Evolutionary conservation across 2,329 filamentous ascomycete genomes (phyloP), one percentile per base, ranked within the genome.

Genomic region (Trichoderma atrobrunneum): DNA sequence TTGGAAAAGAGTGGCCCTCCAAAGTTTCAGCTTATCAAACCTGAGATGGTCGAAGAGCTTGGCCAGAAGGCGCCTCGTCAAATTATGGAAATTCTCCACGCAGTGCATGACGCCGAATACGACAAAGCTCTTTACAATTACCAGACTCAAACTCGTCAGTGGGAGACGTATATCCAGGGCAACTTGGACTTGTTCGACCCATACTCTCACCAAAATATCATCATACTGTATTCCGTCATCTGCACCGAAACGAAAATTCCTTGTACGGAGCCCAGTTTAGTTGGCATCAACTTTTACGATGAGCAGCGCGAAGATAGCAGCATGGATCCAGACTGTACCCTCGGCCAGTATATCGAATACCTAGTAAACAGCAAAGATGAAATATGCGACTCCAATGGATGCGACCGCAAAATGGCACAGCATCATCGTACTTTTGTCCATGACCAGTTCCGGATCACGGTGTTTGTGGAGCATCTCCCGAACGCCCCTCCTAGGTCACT

Each of bases 361-460:
- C 83, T 98, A 18, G 97, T 93, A 77, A 87, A 92, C 62, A 88
- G 88, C 73, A 93, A 93, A 32, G 89, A 92, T 74, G 88, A 90
- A n/a, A 85, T 91, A 2, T 99, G 96, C 80, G 90, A 90, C 59
- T 90, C 92, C 12, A 94, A 94, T 76, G 92, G 92, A 8, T 99
- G 97, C 79, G 94, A 95, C 75, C 91, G 92, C 74, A 92, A 90
- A 76, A 94, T 98, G 92, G 88, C 91, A 70, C 93, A 98, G 77
- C 96, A 99, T 80, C 95, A 98, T 80, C 90, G 95, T 71, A 97
- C 97, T 56, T 99, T 99, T 78, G 97, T 99, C 1, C 96, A 99
- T 77, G 97, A 96, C 32, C 93, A 97, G 79, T 95, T 95, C 11
- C 93, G 97, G 74, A 91, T 99, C 76, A 97, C 94, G 8, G 90